These are phyloP conservation scores for Alternaria conjuncta DNA, from an alignment of 2,329 filamentous ascomycete species.

Conservation along the genomic window DNA sequence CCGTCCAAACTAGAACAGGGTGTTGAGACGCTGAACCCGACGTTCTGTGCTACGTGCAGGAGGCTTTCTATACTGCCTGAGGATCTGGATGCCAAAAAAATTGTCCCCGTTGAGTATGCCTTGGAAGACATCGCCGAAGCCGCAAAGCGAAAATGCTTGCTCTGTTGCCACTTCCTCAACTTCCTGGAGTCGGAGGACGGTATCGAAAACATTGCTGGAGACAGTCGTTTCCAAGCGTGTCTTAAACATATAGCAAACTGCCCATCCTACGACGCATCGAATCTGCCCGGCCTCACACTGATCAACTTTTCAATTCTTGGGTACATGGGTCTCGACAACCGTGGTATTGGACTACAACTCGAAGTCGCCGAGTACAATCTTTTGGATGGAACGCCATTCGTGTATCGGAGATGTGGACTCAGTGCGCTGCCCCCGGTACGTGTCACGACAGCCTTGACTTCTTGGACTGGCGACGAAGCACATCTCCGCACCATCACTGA, in stretches of 20 bases:
- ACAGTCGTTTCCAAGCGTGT: accelerated
- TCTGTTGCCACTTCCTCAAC: not conserved
- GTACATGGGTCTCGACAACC: no score
- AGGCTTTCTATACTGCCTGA: not conserved
- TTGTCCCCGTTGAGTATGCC: accelerated
- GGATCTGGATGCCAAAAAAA: accelerated
- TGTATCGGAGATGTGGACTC: no score
- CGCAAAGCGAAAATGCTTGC: not conserved
- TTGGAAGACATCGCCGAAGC: not conserved
- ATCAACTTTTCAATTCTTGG: no score
- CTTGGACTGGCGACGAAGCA: not conserved
- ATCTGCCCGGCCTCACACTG: no score
- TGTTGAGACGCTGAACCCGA: accelerated
- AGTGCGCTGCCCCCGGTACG: accelerated
- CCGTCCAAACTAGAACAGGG: accelerated
- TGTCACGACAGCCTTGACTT: not conserved
- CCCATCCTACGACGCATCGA: no score
- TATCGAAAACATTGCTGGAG: not conserved
- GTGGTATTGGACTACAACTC: no score
- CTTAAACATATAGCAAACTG: accelerated
- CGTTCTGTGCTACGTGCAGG: not conserved
- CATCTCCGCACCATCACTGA: not conserved
- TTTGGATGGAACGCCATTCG: not conserved
- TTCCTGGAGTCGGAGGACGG: not conserved
- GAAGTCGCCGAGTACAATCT: not conserved